Conservation (phyloP, 2,329 filamentous ascomycete species). For the Fusarium sarcochroum region DNA sequence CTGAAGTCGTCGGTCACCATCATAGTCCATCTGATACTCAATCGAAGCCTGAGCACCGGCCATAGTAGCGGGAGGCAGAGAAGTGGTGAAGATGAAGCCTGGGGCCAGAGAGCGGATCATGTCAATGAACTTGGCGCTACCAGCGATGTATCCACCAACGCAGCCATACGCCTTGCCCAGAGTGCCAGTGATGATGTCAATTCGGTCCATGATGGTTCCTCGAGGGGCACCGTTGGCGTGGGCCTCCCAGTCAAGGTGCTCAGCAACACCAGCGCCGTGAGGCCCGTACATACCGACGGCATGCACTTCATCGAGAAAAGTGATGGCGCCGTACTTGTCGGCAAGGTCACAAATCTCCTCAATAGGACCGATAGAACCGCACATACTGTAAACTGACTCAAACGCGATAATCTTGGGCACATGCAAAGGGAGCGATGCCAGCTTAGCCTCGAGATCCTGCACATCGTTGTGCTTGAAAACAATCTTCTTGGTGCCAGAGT, state of each 20-base stretch:
- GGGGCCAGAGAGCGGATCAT: conserved; percentile 94
- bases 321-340: conserved; percentile 97
- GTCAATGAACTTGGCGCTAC: conserved; percentile 87
- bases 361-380: conserved; percentile 95
- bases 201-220: conserved; percentile 93
- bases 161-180: conserved; percentile 98
- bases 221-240: conserved; percentile 80
- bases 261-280: conserved; percentile 93
- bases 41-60: conserved; percentile 92
- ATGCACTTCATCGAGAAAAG: conserved; percentile 98
- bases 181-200: conserved; percentile 98
- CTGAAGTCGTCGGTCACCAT: conserved; percentile 90
- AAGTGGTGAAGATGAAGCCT: conserved; percentile 99
- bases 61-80: conserved; percentile 96
- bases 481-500: conserved; percentile 96
- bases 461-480: conserved; percentile 99
- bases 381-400: conserved; percentile 99
- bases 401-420: conserved; percentile 98
- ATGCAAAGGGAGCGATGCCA: conserved; percentile 86
- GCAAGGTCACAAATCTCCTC: conserved; percentile 95
- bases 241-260: conserved; percentile 94
- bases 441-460: conserved; percentile 91
- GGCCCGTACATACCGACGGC: conserved; percentile 99
- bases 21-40: conserved; percentile 89
- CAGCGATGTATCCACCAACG: conserved; percentile 97